phyloP scores from a whole-genome alignment of 1,284 basidiomycete species.

The Trichosporon faecale region DNA sequence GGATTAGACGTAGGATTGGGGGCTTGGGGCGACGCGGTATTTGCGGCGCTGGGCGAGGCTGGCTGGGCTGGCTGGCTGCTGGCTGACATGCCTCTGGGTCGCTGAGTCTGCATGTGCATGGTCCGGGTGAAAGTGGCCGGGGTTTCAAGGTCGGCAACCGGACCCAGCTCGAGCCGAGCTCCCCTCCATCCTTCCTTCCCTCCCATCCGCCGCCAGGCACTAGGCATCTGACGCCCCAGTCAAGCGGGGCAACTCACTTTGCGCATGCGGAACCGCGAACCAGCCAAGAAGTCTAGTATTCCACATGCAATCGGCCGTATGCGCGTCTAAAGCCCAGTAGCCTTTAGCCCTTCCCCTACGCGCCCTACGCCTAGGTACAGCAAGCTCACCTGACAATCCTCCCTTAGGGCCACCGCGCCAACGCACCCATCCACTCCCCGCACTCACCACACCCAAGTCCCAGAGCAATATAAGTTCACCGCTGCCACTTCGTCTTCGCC shows the following conservation, averaged over 20 bases:
- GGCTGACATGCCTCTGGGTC: not conserved
- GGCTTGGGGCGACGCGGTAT: not conserved
- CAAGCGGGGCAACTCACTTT: not conserved
- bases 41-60: not conserved
- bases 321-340: conserved; percentile 1
- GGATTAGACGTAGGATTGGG: not conserved
- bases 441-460: conserved; percentile 6
- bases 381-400: not conserved
- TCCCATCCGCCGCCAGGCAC: not conserved
- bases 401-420: not conserved
- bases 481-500: not conserved
- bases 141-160: conserved; percentile 1
- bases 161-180: conserved; percentile 1
- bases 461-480: not conserved
- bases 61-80: not conserved
- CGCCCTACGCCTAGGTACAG: not conserved
- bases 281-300: not conserved
- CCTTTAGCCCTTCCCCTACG: not conserved
- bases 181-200: not conserved
- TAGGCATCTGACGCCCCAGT: not conserved
- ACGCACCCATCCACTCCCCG: not conserved
- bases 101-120: not conserved
- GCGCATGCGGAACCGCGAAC: not conserved
- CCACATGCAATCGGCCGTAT: conserved; percentile 6
- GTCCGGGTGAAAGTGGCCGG: not conserved